Conservation (phyloP, 331 rosid genomes). For the Acacia pycnantha region DNA sequence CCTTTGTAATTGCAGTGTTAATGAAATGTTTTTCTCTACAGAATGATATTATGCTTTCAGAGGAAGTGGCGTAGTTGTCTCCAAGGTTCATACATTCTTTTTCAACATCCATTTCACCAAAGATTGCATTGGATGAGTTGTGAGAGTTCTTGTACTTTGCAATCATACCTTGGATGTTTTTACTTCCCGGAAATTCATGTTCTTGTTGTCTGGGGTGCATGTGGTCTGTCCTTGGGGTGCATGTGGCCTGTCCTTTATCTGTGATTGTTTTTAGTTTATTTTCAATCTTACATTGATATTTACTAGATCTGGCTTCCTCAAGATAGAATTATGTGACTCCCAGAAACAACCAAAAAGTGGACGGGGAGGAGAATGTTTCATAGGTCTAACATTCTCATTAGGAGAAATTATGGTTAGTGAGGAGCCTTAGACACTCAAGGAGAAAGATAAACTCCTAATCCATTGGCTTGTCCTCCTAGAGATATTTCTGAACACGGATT, state of each 20-base stretch:
- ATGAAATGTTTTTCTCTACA: slow-evolving; percentile 21
- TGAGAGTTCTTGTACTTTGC: slow-evolving; percentile 15
- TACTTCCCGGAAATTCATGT: neutral
- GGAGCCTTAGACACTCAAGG: neutral
- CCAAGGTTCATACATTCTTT: slow-evolving; percentile 22
- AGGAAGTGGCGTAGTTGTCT: slow-evolving; percentile 13
- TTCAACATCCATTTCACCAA: slow-evolving; percentile 22
- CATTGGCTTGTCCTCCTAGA: neutral
- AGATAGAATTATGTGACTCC: neutral
- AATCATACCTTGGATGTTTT: slow-evolving; percentile 48
- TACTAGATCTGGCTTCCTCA: slow-evolving; percentile 4
- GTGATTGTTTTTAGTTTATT: neutral
- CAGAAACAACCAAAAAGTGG: neutral
- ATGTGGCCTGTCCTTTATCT: neutral
- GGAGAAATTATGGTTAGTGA: neutral
- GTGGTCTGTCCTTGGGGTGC: slow-evolving; percentile 3
- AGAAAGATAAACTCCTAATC: neutral
- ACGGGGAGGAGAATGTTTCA: neutral
- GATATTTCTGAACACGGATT: neutral
- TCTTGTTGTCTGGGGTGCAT: slow-evolving; percentile 14
- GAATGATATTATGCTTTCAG: slow-evolving; percentile 26
- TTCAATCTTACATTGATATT: slow-evolving; percentile 5
- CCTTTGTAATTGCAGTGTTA: slow-evolving; percentile 18
- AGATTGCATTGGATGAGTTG: slow-evolving; percentile 33
- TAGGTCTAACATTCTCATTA: neutral